phyloP scores from a whole-genome alignment of 495 filamentous ascomycete genomes.

The Aspergillus carlsbadensis region DNA sequence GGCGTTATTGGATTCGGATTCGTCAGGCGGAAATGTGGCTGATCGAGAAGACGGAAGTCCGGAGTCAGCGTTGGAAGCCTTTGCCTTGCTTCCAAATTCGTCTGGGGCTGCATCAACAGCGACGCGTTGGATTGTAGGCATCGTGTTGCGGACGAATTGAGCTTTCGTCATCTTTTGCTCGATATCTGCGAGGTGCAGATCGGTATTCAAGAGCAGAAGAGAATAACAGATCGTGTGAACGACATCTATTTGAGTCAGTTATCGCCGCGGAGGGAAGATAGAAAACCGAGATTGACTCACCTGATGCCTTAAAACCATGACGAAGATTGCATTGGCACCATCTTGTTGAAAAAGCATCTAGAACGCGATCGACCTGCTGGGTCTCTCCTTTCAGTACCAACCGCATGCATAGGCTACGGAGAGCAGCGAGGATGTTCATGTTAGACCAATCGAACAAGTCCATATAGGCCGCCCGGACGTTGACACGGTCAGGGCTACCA shows the following conservation, averaged over 20 bases:
- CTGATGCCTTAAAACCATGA: slow-evolving; percentile 87
- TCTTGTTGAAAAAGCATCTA: slow-evolving; percentile 80
- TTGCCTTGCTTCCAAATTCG: slow-evolving; percentile 53
- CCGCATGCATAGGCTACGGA: slow-evolving; percentile 77
- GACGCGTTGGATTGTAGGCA: slow-evolving; percentile 81
- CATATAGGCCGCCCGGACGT: slow-evolving; percentile 82
- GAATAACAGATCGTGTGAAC: slow-evolving; percentile 98
- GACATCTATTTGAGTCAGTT: slow-evolving; percentile 59
- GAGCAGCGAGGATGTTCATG: slow-evolving; percentile 73
- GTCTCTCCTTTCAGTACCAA: slow-evolving; percentile 90
- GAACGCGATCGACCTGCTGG: slow-evolving; percentile 92
- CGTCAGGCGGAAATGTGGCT: slow-evolving; percentile 26
- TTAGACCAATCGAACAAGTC: slow-evolving; percentile 83
- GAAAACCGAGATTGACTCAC: slow-evolving; percentile 56
- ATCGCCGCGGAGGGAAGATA: neutral
- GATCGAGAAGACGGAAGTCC: slow-evolving; percentile 21
- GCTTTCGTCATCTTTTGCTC: slow-evolving; percentile 92
- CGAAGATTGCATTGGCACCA: slow-evolving; percentile 96
- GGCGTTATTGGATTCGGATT: slow-evolving; percentile 17
- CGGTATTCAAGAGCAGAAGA: slow-evolving; percentile 90
- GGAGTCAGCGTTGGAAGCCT: slow-evolving; percentile 15
- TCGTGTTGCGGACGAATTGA: slow-evolving; percentile 95
- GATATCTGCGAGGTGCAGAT: slow-evolving; percentile 92
- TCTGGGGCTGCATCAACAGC: slow-evolving; percentile 68
- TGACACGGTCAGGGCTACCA: slow-evolving; percentile 67